phyloP scores from a whole-genome alignment of 2,329 filamentous ascomycete genomes.

The Alternaria postmessia region DNA sequence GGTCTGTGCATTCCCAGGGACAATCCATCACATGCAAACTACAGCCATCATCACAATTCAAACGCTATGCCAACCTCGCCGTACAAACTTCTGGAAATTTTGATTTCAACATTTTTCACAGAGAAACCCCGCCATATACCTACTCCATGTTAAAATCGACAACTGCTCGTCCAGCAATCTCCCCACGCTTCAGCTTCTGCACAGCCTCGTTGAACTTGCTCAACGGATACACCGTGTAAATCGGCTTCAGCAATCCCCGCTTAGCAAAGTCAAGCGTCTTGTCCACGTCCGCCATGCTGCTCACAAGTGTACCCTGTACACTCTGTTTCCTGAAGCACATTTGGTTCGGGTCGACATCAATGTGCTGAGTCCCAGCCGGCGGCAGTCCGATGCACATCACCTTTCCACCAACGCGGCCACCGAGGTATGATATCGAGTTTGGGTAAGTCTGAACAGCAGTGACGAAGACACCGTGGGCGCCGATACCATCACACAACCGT shows the following conservation, averaged over 20 bases:
- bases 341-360: slow-evolving; percentile 46
- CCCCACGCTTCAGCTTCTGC: slow-evolving; percentile 58
- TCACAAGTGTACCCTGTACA: slow-evolving; percentile 53
- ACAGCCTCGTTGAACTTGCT: slow-evolving; percentile 61
- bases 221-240: slow-evolving; percentile 59
- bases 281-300: slow-evolving; percentile 58
- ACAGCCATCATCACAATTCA: background rate
- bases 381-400: slow-evolving; percentile 63
- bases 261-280: slow-evolving; percentile 59
- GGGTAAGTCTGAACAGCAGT: slow-evolving; percentile 48
- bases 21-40: slow-evolving; percentile 8
- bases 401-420: slow-evolving; percentile 58
- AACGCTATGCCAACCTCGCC: background rate
- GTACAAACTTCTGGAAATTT: background rate
- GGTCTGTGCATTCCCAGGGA: slow-evolving; percentile 19
- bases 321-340: slow-evolving; percentile 49
- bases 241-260: slow-evolving; percentile 59
- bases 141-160: slow-evolving; percentile 60
- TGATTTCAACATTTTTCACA: background rate
- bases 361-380: slow-evolving; percentile 38
- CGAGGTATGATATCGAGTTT: slow-evolving; percentile 45
- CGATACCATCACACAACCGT: slow-evolving; percentile 46
- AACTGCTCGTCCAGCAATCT: slow-evolving; percentile 63
- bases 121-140: background rate
- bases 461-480: slow-evolving; percentile 52